Percentiles rank a stretch among this genome's conserved stretches.
Conservation (phyloP, 176 grass and related monocot species). For the Stipa capillata region DNA sequence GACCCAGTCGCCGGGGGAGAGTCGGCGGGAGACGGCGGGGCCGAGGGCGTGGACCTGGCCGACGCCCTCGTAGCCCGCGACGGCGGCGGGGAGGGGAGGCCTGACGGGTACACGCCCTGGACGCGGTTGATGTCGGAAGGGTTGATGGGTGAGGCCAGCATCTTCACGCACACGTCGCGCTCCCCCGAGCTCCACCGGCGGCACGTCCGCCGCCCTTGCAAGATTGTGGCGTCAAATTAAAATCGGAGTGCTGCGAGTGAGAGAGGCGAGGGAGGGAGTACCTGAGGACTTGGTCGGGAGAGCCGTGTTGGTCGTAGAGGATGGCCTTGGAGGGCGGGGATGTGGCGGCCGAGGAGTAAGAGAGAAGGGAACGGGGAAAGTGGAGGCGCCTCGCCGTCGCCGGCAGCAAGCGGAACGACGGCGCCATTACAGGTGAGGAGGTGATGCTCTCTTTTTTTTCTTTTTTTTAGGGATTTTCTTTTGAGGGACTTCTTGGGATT, state of each 20-base stretch:
- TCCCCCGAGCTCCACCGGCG: slow-evolving; percentile 40
- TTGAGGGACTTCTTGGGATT: no score
- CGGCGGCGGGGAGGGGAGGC: slow-evolving; percentile 58
- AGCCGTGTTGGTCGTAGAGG: slow-evolving; percentile 65
- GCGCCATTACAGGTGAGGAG: slow-evolving; percentile 11
- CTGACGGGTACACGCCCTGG: slow-evolving; percentile 88
- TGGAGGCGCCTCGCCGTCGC: neutral
- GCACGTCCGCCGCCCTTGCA: slow-evolving; percentile 35
- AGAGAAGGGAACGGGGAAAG: neutral
- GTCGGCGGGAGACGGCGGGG: slow-evolving; percentile 32
- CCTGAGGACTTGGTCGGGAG: slow-evolving; percentile 61
- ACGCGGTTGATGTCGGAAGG: slow-evolving; percentile 90
- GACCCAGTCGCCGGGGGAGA: slow-evolving; percentile 75
- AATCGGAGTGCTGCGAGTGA: no score
- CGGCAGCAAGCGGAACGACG: neutral
- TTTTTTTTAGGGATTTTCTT: no score
- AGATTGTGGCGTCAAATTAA: neutral
- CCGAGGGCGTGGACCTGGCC: slow-evolving; percentile 71
- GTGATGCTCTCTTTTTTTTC: no score
- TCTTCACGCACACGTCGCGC: slow-evolving; percentile 73
- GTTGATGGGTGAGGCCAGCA: slow-evolving; percentile 93
- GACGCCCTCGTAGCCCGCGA: slow-evolving; percentile 86
- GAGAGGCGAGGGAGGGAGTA: no score
- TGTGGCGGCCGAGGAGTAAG: slow-evolving; percentile 3
- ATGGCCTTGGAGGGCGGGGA: slow-evolving; percentile 53